A percentile compares a stretch with the other conserved stretches of the same genome.
phyloP scores from a whole-genome alignment of 495 filamentous ascomycete species.

The Annulohypoxylon bovei region DNA sequence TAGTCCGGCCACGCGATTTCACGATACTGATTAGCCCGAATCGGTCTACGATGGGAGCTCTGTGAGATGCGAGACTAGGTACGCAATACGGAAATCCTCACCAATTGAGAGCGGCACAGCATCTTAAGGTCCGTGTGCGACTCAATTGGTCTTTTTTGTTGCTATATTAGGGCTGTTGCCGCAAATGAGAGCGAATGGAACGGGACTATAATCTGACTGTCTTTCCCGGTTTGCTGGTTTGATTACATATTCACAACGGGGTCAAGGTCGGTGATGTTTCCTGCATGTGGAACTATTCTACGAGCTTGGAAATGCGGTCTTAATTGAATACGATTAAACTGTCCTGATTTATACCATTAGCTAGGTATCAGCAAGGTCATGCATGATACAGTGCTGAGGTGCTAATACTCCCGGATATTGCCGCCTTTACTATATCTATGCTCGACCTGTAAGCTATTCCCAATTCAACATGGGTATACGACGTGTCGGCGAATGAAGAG shows the following conservation, averaged over 20 bases:
- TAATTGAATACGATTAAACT: not conserved
- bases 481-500: not conserved
- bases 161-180: not conserved
- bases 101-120: slow-evolving; percentile 4
- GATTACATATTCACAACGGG: not conserved
- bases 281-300: not conserved
- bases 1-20: not conserved
- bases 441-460: not conserved
- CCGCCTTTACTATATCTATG: not conserved
- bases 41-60: not conserved
- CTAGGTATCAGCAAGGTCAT: not conserved
- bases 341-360: not conserved
- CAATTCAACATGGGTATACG: not conserved
- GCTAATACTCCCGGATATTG: not conserved
- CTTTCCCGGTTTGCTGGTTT: not conserved
- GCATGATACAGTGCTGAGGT: not conserved
- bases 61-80: not conserved
- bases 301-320: not conserved
- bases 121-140: not conserved
- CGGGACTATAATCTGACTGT: slow-evolving; percentile 7
- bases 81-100: not conserved
- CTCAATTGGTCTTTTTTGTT: not conserved
- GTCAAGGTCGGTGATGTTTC: not conserved
- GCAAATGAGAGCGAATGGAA: not conserved
- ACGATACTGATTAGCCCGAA: slow-evolving; percentile 9